These are phyloP conservation scores for Mycena capillaripes DNA, from an alignment of 768 basidiomycete genomes.

Conservation along the genomic window DNA sequence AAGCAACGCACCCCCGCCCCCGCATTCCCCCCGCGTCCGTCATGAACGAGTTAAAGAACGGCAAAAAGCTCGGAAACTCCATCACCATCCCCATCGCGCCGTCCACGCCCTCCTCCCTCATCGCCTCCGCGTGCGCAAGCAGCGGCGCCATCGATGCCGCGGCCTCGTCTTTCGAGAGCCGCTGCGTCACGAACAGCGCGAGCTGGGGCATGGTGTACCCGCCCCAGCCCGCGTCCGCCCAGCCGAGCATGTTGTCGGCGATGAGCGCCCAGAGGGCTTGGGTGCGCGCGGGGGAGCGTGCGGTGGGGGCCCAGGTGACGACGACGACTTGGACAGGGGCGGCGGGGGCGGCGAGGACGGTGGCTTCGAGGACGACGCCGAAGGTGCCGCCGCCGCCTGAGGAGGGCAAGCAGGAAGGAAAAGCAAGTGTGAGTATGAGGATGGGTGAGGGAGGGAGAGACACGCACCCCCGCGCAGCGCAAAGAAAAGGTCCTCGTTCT, in stretches of 20 bases:
- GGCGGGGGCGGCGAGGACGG: constrained; percentile 54
- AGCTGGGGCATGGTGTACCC: constrained; percentile 55
- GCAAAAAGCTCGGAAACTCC: constrained; percentile 57
- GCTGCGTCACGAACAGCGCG: constrained; percentile 62
- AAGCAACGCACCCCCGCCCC: constrained; percentile 52
- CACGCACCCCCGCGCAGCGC: constrained; percentile 63
- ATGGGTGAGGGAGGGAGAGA: constrained; percentile 3
- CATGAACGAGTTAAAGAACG: constrained; percentile 45
- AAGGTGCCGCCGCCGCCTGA: constrained; percentile 63
- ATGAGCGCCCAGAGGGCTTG: constrained; percentile 53
- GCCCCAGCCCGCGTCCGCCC: constrained; percentile 65
- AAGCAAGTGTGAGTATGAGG: too few relatives aligned
- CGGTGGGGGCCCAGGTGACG: constrained; percentile 44
- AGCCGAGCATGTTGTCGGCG: constrained; percentile 54
- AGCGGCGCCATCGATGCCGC: constrained; percentile 56
- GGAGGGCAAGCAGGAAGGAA: background rate
- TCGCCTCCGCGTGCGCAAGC: constrained; percentile 50
- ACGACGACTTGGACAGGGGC: constrained; percentile 55
- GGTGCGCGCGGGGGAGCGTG: constrained; percentile 42
- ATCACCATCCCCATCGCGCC: constrained; percentile 48
- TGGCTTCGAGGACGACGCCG: constrained; percentile 54
- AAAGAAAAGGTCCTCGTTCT: constrained; percentile 68
- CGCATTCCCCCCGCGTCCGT: constrained; percentile 38
- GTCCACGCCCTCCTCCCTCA: constrained; percentile 41
- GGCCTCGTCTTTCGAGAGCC: constrained; percentile 52